These are phyloP conservation scores for Cordyceps militaris DNA, from an alignment of 2,329 filamentous ascomycete genomes.

Conservation along the genomic window DNA sequence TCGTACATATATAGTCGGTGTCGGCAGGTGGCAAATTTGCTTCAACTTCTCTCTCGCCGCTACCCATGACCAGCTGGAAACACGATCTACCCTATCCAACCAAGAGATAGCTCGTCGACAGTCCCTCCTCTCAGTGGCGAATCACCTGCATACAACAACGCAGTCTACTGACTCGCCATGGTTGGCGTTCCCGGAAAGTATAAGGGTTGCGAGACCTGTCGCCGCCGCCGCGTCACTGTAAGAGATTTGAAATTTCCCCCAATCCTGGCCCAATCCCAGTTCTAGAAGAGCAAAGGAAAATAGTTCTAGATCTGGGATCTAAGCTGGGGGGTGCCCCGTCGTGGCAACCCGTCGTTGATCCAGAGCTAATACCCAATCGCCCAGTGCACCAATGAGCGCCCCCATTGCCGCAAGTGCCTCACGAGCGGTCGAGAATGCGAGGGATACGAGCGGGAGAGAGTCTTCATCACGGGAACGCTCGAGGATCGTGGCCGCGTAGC, in stretches of 20 bases:
- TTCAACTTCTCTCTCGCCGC: neutral
- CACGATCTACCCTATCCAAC: constrained; percentile 10
- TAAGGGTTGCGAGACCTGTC: constrained; percentile 57
- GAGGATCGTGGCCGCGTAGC: constrained; percentile 49
- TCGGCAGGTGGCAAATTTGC: constrained; percentile 8
- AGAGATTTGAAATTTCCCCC: constrained; percentile 16
- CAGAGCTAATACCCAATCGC: neutral
- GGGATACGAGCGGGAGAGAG: constrained; percentile 55
- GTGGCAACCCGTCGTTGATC: neutral
- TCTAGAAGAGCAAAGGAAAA: neutral
- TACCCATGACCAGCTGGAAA: constrained; percentile 12
- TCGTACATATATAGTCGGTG: constrained; percentile 12
- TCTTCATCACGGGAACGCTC: constrained; percentile 57
- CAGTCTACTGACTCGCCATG: constrained; percentile 32
- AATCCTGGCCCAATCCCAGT: neutral
- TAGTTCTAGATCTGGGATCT: neutral
- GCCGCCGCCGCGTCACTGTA: constrained; percentile 52
- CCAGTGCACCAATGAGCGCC: constrained; percentile 56
- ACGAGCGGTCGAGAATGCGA: constrained; percentile 50
- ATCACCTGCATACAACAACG: constrained; percentile 8
- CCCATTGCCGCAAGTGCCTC: constrained; percentile 53
- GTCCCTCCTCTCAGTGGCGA: constrained; percentile 13
- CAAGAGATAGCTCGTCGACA: neutral
- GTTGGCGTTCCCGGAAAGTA: constrained; percentile 58
- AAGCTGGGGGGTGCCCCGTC: neutral